phyloP scores from a whole-genome alignment of 1,284 basidiomycete species.

The Malassezia restricta region DNA sequence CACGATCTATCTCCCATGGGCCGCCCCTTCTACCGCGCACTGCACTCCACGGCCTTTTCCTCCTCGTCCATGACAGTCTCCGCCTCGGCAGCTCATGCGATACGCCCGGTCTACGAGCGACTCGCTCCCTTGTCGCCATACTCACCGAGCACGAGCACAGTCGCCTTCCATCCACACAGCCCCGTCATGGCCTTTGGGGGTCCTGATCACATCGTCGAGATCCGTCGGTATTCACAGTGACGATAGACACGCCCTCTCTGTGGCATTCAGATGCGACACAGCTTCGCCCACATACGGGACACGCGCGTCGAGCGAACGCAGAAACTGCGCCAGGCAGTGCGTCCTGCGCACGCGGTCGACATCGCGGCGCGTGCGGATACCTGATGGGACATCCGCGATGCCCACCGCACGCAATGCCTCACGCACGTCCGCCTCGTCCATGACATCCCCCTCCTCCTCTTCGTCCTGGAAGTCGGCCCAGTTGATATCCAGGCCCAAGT shows the following conservation, averaged over 20 bases:
- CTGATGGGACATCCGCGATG: neutral
- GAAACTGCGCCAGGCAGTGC: neutral
- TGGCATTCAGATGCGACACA: neutral
- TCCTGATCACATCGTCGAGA: slow-evolving; percentile 25
- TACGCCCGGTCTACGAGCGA: neutral
- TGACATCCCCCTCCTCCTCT: neutral
- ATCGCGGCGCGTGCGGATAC: too few species aligned
- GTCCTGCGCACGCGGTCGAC: neutral
- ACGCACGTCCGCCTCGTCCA: slow-evolving; percentile 1
- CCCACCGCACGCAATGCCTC: neutral
- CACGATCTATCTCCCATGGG: slow-evolving; percentile 8
- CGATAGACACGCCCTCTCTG: neutral
- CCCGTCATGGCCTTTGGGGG: slow-evolving; percentile 38
- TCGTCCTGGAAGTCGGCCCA: neutral
- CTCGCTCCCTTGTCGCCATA: slow-evolving; percentile 20
- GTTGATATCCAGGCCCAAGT: neutral
- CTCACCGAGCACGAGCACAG: slow-evolving; percentile 29
- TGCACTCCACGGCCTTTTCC: slow-evolving; percentile 17
- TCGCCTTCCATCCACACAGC: slow-evolving; percentile 41
- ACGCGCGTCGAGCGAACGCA: neutral
- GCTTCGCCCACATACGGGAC: neutral
- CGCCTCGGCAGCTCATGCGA: neutral
- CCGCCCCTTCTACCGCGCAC: slow-evolving; percentile 2
- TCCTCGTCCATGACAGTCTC: neutral
- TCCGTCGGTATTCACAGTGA: slow-evolving; percentile 16